Percentiles rank a stretch among this genome's conserved stretches.
These are phyloP conservation scores for Furcasterigmium furcatum DNA, from an alignment of 2,329 filamentous ascomycete species.

Conservation along the genomic window DNA sequence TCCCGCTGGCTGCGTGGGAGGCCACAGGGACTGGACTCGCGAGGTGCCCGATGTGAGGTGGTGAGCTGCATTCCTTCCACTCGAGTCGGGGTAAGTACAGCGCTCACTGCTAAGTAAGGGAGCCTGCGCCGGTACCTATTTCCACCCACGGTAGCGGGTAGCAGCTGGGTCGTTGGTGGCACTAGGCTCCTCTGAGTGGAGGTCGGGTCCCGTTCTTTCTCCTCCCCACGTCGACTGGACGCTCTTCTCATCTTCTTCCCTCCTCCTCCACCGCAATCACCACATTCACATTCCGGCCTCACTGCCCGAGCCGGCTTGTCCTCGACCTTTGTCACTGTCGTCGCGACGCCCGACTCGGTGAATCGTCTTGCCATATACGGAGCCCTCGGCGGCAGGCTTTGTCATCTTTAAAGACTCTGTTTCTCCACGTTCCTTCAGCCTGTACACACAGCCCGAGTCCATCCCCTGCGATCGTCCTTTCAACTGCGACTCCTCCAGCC, in stretches of 20 bases:
- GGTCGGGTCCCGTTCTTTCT: not conserved
- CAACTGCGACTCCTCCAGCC: not conserved
- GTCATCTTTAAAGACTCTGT: not conserved
- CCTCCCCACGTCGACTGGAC: not conserved
- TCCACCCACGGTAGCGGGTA: no score
- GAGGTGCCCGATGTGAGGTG: no score
- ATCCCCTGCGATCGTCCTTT: not conserved
- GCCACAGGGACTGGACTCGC: no score
- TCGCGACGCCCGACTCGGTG: slow-evolving; percentile 1
- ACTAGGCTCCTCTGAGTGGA: not conserved
- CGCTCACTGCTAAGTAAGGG: no score
- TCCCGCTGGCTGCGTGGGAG: no score
- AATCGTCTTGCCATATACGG: not conserved
- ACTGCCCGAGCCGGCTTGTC: not conserved
- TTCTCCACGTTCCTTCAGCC: slow-evolving; percentile 3
- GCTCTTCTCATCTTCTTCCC: slow-evolving; percentile 1
- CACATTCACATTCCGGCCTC: not conserved
- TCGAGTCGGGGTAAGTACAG: no score
- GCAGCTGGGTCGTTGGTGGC: not conserved
- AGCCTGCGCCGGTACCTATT: no score
- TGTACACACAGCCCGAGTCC: not conserved
- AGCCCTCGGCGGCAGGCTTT: slow-evolving; percentile 1
- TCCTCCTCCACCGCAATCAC: slow-evolving; percentile 1
- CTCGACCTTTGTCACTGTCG: not conserved
- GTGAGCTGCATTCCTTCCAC: no score